Base-by-base conservation (phyloP, 371 early-diverging fungal genomes). In the Coemansia sp. region DNA sequence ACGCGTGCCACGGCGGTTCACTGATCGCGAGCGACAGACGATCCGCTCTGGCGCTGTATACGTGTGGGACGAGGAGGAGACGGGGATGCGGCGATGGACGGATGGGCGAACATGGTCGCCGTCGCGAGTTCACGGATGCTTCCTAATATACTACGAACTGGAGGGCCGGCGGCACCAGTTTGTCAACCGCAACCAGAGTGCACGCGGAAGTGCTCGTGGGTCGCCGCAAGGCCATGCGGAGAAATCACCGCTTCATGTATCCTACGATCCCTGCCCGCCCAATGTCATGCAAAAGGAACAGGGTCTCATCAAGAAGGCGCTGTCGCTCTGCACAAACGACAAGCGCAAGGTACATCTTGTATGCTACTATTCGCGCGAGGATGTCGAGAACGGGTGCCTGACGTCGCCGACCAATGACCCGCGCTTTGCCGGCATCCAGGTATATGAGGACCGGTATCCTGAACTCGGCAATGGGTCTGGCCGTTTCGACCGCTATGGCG, bases 51-150 rank as follows among this genome's bases (percentile, higher is more conserved):
- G 93, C 1, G 89, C 93, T 1, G 88, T 93, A 0, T 94, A 91
- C 73, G 89, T 91, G n/a, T 93, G 91, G 88, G 91, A 91, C 72
- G 94, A 94, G 78, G 82, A 86, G 21, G 94, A 93, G 64, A 86
- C 91, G 5, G 91, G 94, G 7, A 92, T 94, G 75, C 90, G 90
- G 64, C 82, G 94, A 44, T 94, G 94, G 94, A 94, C 94, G 1
- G 94, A 94, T 77, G 93, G 94, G 14, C 83, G 87, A 23, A 85
- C 87, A 20, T 93, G 94, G 94, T 90, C 91, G 21, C 92, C 94
- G 6, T 91, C 91, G 30, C 87, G 94, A 28, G 89, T 91, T 2
- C 84, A 88, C 28, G 92, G 91, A 40, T 88, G 89, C 77, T 92
- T 91, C 68, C 71, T 91, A 48, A 86, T 90, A 55, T 91, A 92